These are phyloP conservation scores for Aureobasidium sp. DNA, from an alignment of 2,329 filamentous ascomycete species.

Conservation along the genomic window DNA sequence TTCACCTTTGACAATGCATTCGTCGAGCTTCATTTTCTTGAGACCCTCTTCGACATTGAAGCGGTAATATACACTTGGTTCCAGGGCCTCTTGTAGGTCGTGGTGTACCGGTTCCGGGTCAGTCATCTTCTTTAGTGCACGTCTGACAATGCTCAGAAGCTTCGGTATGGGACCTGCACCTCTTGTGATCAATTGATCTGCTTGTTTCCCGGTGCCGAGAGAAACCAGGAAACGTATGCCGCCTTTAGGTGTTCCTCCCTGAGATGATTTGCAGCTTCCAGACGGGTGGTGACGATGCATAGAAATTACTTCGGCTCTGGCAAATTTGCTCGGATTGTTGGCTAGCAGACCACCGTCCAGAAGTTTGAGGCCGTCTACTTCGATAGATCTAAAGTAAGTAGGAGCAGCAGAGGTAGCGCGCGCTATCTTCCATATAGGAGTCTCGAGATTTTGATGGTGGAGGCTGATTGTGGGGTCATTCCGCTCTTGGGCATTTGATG, in stretches of 20 bases:
- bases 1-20: background rate
- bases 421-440: constrained; percentile 22
- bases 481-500: background rate
- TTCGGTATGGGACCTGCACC: background rate
- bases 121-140: background rate
- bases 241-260: background rate
- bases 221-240: constrained; percentile 13
- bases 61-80: background rate
- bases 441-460: background rate
- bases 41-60: constrained; percentile 10
- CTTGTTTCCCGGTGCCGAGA: constrained; percentile 7
- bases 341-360: constrained; percentile 35
- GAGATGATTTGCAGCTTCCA: background rate
- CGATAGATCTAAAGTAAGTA: constrained; percentile 29
- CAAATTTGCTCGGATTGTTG: constrained; percentile 40
- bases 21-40: constrained; percentile 7
- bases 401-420: constrained; percentile 29
- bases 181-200: background rate
- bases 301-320: constrained; percentile 32
- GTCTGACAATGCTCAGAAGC: background rate
- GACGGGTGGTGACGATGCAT: constrained; percentile 6
- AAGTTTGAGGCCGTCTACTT: constrained; percentile 27
- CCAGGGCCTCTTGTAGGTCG: background rate
- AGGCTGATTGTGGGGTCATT: background rate
- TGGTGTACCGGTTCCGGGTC: constrained; percentile 2